Base-by-base conservation (phyloP, 2,329 filamentous ascomycete genomes). In the Paracamarosporium sp. region DNA sequence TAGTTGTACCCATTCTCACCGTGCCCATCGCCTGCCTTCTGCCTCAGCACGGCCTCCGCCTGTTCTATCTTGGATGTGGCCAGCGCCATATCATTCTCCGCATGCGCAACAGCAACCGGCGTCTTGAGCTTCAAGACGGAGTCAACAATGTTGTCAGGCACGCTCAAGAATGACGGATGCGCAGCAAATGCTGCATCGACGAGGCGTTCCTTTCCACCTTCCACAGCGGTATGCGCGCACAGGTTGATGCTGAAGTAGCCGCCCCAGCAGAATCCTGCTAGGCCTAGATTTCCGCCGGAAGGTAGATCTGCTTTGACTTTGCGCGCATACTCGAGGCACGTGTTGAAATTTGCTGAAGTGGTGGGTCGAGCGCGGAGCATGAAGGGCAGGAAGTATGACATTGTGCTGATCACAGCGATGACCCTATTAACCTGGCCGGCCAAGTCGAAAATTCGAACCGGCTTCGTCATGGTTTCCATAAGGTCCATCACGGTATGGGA, bases 251-350 rank as follows among this genome's bases (percentile, higher is more conserved):
- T 55, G 48, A 64, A 59, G 20, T 59, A 66, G 17, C 65, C 68
- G 11, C 67, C 68, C 67, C 68, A 71, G 56, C 68, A 71, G 30
- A 62, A 67, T 35, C 65, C 65, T n/a, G 53, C 54, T 4, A 60
- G 38, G 3, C 65, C 65, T 40, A 67, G 11, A 33, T 62, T 67
- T 4, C 25, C 61, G 1, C 59, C 61, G 1, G 20, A 13, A 4
- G 48, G 41, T 3, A 66, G 5, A 4, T 54, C 55, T 2, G 38
- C 30, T 47, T 46, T 47, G 1, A 67, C 59, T 4, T 57, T 59
- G 5, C 53, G 52, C 30, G 58, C 56, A 33, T 48, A 67, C 11
- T 35, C 47, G 1, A 62, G 25, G n/a, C 50, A 57, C 2, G 45
- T 15, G 5, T 12, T 22, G 3, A 43, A 52, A 13, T 35, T 38